These are phyloP conservation scores for Amaranthus palmeri DNA, from an alignment of 148 eudicot species.

Conservation along the genomic window DNA sequence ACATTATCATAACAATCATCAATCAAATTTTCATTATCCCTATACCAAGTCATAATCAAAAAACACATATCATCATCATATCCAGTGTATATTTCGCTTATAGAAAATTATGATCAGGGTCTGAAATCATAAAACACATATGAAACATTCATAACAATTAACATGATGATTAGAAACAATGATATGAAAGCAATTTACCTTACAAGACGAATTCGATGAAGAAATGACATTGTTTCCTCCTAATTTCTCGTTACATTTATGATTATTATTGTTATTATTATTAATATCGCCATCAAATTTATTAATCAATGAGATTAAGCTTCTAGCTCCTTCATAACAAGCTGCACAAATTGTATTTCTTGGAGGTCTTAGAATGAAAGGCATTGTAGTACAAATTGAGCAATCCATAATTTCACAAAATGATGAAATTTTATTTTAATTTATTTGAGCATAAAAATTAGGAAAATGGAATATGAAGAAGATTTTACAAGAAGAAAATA, in stretches of 20 bases:
- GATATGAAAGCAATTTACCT: constrained; percentile 29
- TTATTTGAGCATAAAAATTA: no score
- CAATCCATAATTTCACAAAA: constrained; percentile 52
- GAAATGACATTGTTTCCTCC: constrained; percentile 12
- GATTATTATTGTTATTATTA: neutral
- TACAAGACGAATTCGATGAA: constrained; percentile 27
- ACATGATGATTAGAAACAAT: neutral
- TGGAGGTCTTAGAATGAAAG: constrained; percentile 69
- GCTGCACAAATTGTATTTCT: constrained; percentile 78
- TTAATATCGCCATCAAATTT: constrained; percentile 36
- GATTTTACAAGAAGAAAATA: neutral
- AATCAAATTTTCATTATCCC: no score
- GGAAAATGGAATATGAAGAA: neutral
- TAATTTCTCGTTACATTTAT: constrained; percentile 29
- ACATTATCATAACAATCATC: no score
- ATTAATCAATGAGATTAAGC: constrained; percentile 50
- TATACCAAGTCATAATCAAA: no score
- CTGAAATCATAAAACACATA: no score
- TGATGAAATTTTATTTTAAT: neutral
- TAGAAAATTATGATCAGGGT: no score
- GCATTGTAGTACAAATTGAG: constrained; percentile 72
- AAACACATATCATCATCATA: no score
- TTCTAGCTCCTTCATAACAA: constrained; percentile 75
- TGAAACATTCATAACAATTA: neutral
- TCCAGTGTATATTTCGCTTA: no score